These are phyloP conservation scores for Fomitopsis pulvina DNA, from an alignment of 768 basidiomycete species.

Conservation along the genomic window DNA sequence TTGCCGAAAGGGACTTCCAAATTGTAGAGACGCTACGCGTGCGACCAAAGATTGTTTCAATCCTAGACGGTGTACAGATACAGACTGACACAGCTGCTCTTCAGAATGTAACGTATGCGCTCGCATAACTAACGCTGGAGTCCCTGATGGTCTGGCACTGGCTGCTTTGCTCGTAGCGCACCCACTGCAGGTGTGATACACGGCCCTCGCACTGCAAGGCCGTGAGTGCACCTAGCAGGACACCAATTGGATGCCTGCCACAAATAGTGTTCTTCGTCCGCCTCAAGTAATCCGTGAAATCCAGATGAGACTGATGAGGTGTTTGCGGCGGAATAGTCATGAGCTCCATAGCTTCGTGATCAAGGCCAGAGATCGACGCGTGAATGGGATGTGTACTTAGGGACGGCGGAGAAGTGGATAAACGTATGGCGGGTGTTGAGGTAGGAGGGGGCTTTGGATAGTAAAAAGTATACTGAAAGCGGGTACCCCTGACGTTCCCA, in stretches of 20 bases:
- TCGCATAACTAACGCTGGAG: slow-evolving; percentile 96
- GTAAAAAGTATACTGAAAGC: slow-evolving; percentile 87
- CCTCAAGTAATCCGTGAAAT: slow-evolving; percentile 62
- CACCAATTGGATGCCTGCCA: slow-evolving; percentile 92
- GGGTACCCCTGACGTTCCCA: slow-evolving; percentile 53
- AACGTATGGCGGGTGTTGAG: slow-evolving; percentile 38
- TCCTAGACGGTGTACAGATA: background rate
- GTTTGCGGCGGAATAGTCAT: slow-evolving; percentile 52
- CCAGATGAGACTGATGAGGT: slow-evolving; percentile 46
- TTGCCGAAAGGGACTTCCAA: slow-evolving; percentile 11
- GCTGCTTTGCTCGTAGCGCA: slow-evolving; percentile 91
- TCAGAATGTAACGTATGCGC: slow-evolving; percentile 70
- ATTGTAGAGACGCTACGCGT: slow-evolving; percentile 5
- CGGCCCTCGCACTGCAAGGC: slow-evolving; percentile 39
- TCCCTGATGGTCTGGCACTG: slow-evolving; percentile 59
- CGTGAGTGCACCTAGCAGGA: slow-evolving; percentile 74
- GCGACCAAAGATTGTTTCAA: background rate
- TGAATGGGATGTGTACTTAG: slow-evolving; percentile 60
- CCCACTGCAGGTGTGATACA: slow-evolving; percentile 58
- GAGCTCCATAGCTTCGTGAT: slow-evolving; percentile 79
- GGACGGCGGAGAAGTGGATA: slow-evolving; percentile 38
- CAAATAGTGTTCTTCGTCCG: slow-evolving; percentile 93
- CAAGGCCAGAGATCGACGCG: slow-evolving; percentile 75
- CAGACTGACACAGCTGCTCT: background rate
- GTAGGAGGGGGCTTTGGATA: slow-evolving; percentile 57